These are phyloP conservation scores for Clonostachys solani DNA, from an alignment of 2,329 filamentous ascomycete genomes.

Conservation along the genomic window DNA sequence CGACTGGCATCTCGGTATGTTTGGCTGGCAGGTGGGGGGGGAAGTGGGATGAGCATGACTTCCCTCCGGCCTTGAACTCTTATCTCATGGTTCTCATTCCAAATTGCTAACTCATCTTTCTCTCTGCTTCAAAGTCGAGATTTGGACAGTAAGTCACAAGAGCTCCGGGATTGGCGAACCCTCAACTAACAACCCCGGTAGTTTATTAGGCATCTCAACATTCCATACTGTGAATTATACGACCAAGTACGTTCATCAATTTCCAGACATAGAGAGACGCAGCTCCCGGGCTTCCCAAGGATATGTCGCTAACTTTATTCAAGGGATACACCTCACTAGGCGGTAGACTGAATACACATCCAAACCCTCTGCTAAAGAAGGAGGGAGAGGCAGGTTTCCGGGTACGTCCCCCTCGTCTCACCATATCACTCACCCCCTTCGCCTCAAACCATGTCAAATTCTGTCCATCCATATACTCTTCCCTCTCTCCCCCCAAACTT, in stretches of 20 bases:
- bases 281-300: not conserved
- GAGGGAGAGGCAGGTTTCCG: not conserved
- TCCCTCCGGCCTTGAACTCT: too few relatives aligned
- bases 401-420: too few relatives aligned
- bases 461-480: conserved; percentile 34
- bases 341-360: conserved; percentile 81
- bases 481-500: conserved; percentile 10
- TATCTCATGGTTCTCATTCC: not conserved
- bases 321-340: conserved; percentile 87
- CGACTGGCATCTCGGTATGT: conserved; percentile 80
- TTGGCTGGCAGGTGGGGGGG: not conserved
- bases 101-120: not conserved
- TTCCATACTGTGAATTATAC: conserved; percentile 85
- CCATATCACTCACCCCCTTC: too few relatives aligned
- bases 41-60: not conserved
- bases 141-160: conserved; percentile 72
- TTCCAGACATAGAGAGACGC: too few relatives aligned
- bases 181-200: conserved; percentile 20
- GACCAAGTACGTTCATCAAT: conserved; percentile 42
- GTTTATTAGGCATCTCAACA: conserved; percentile 75
- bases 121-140: conserved; percentile 48
- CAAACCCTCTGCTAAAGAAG: conserved; percentile 58
- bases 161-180: not conserved
- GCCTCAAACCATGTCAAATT: conserved; percentile 19
- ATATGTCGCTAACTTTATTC: conserved; percentile 1